phyloP scores from a whole-genome alignment of 805 yeast species.

The Metschnikowia henanensis region DNA sequence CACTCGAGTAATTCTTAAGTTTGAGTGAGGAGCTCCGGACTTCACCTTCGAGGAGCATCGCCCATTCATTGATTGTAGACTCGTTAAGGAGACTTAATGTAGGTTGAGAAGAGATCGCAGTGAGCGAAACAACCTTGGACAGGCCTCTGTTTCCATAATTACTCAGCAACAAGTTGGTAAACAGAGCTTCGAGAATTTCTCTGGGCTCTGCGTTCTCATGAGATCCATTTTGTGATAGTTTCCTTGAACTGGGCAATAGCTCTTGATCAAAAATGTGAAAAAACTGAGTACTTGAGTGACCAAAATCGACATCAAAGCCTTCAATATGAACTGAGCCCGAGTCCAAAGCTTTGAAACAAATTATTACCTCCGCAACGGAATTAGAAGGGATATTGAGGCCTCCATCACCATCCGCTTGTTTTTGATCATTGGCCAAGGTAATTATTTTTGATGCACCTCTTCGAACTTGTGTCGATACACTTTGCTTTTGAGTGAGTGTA shows the following conservation, averaged over 20 bases:
- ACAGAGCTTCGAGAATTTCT: constrained; percentile 16
- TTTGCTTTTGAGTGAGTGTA: constrained; percentile 3
- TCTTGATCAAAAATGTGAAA: constrained; percentile 43
- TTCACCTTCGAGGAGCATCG: constrained; percentile 83
- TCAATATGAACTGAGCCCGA: constrained; percentile 49
- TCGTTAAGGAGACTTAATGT: constrained; percentile 50
- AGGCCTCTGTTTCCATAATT: constrained; percentile 19
- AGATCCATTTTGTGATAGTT: constrained; percentile 5
- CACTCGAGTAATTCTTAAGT: constrained; percentile 58
- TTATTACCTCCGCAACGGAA: constrained; percentile 35
- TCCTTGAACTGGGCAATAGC: constrained; percentile 13
- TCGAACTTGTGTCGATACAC: not conserved
- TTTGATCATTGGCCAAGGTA: not conserved
- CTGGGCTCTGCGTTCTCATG: not conserved
- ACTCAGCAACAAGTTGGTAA: constrained; percentile 27
- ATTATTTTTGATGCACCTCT: constrained; percentile 1
- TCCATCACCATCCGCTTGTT: not conserved
- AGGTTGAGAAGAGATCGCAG: constrained; percentile 56
- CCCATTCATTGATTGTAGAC: constrained; percentile 60
- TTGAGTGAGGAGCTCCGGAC: constrained; percentile 47
- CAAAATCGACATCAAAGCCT: constrained; percentile 52
- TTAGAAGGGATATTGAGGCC: constrained; percentile 26
- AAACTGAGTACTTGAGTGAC: constrained; percentile 47
- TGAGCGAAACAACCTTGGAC: constrained; percentile 26
- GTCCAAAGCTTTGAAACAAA: constrained; percentile 49